phyloP scores from a whole-genome alignment of 164 flowering plant genomes.

The Kingdonia uniflora region DNA sequence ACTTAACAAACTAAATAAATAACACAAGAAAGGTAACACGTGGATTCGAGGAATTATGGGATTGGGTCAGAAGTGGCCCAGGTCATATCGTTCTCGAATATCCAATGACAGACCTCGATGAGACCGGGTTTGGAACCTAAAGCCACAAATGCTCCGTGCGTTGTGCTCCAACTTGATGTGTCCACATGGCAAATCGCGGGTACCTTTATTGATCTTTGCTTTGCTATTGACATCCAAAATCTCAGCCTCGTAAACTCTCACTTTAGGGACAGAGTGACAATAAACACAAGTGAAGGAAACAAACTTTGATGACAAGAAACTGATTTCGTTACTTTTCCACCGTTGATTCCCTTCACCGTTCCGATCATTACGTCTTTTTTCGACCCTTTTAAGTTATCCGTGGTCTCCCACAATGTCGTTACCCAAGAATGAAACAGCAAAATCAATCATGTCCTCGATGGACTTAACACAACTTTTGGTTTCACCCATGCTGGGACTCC shows the following conservation, averaged over 20 bases:
- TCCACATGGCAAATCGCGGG: slow-evolving; percentile 84
- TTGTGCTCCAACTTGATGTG: slow-evolving; percentile 69
- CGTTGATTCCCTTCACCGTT: slow-evolving; percentile 52
- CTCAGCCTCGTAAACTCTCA: slow-evolving; percentile 69
- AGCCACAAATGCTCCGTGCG: slow-evolving; percentile 73
- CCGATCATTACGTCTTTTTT: slow-evolving; percentile 44
- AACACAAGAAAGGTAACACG: too few species aligned
- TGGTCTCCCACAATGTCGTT: slow-evolving; percentile 38
- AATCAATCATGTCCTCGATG: slow-evolving; percentile 83
- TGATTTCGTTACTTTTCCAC: slow-evolving; percentile 56
- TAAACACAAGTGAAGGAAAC: slow-evolving; percentile 71
- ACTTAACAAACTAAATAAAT: too few species aligned
- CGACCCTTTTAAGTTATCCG: slow-evolving; percentile 58
- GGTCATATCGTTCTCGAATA: slow-evolving; percentile 29
- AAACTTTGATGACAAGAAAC: slow-evolving; percentile 87
- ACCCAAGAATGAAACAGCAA: slow-evolving; percentile 59
- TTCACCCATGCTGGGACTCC: slow-evolving; percentile 73
- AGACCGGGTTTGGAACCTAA: slow-evolving; percentile 62
- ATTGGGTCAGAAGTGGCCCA: slow-evolving; percentile 17
- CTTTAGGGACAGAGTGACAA: slow-evolving; percentile 86
- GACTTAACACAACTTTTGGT: slow-evolving; percentile 73
- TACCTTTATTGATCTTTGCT: slow-evolving; percentile 52
- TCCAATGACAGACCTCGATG: slow-evolving; percentile 45
- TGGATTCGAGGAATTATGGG: too few species aligned
- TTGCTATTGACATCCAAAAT: slow-evolving; percentile 36